Base-by-base conservation (phyloP, 345 rosid species). In the Limnanthes douglasii region DNA sequence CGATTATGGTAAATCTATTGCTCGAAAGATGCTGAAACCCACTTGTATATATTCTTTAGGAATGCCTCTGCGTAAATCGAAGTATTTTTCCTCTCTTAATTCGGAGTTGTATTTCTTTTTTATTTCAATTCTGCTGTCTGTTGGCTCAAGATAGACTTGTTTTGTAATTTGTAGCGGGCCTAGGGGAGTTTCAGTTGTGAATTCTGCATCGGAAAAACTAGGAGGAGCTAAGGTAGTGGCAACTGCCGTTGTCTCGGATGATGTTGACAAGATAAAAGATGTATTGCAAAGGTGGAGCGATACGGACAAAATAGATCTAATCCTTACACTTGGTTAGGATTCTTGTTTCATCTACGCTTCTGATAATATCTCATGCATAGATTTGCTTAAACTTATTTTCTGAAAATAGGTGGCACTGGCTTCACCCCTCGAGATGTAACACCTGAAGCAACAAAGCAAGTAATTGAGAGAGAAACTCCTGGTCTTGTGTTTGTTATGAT, bases 371-470 rank as follows among this genome's bases (percentile, higher is more conserved):
- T 25, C 20, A 20, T n/a, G 36, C 26, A 16, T 19, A 30, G 9
- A 5, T 28, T 14, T 43, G 3, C 35, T 14, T 29, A 15, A 8
- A 5, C 19, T 11, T 37, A 51, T 57, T 34, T 53, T 31, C 42
- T 51, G 25, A 13, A 45, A 41, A 29, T 39, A 90, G 92, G 98
- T 39, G 96, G 98, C 43, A 90, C 94, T 45, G 98, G 94, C 56
- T 90, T 65, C 57, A 75, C 80, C 11, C 94, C 96, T 1, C 80
- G 98, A 66, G 96, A 80, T 51, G 85, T 90, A 57, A 80, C 95
- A 42, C 98, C 95, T 41, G 95, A 88, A 70, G 95, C 95, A 56
- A 79, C 95, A 8, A 84, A 90, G 51, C 54, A 65, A 57, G 30
- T 84, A 65, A 84, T 84, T 47, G 58, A 80, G 73, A 80, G 59